Evolutionary conservation across 495 filamentous ascomycete species (phyloP), one percentile per base, ranked within the genome.

Genomic region (Niebla homalea): DNA sequence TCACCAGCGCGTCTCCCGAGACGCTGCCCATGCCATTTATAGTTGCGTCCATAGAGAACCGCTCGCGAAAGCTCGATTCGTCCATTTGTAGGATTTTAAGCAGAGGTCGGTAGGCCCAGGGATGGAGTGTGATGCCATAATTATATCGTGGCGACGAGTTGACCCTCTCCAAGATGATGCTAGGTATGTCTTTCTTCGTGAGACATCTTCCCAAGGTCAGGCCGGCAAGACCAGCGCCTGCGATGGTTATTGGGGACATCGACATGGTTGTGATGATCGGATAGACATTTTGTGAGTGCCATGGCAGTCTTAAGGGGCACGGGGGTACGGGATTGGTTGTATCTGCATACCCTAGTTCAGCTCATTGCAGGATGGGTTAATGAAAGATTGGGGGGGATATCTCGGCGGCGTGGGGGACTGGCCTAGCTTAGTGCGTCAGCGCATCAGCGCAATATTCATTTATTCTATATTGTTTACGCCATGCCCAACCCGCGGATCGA

Each of bases 61-160:
- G 52, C 20, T 54, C 18, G 19, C 52, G 40, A 50, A 69, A 65
- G 3, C 51, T 46, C 1, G 16, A 8, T 42, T 65, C 61, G 29
- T 67, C 59, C 18, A 67, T 49, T 5, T 61, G 41, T 5, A 71
- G 54, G 4, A 62, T 36, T 11, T 55, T 53, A 2, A 68, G 59
- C 3, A 73, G 54, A 6, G 62, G 60, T 16, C 44, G 52, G 48
- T 66, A 71, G 0, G 67, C 49, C 43, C 45, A 60, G 19, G 51
- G 51, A 20, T 65, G 57, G 15, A 71, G 51, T 7, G 63, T 66
- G 32, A 70, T 64, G 36, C 62, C 61, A 46, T 70, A 70, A n/a
- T 29, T 46, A 36, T 64, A 49, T 26, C 53, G 45, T 1, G 59
- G 46, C 2, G 53, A n/a, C 6, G 50, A 53, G 1, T 43, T 35